These are phyloP conservation scores for Prunus salicina DNA, from an alignment of 306 rosid species.

Conservation along the genomic window DNA sequence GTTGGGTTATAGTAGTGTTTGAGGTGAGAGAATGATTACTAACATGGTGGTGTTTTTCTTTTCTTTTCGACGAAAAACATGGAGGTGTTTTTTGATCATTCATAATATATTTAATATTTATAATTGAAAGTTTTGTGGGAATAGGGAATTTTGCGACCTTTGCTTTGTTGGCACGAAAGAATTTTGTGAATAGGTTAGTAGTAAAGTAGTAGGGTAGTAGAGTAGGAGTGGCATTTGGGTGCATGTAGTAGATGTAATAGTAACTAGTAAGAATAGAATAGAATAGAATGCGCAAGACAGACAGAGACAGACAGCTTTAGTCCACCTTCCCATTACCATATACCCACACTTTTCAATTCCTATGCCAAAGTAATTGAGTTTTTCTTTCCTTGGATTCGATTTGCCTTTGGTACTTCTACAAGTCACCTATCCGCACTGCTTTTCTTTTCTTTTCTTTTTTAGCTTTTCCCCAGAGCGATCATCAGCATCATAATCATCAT, in stretches of 20 bases:
- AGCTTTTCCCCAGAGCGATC: slow-evolving; percentile 21
- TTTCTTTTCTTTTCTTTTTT: not conserved
- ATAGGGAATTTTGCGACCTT: slow-evolving; percentile 30
- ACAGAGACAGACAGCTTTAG: slow-evolving; percentile 37
- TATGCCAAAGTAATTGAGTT: slow-evolving; percentile 24
- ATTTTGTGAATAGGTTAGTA: slow-evolving; percentile 14
- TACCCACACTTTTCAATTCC: slow-evolving; percentile 22
- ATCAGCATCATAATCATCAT: slow-evolving; percentile 26
- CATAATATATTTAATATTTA: not conserved
- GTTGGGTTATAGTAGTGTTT: slow-evolving; percentile 17
- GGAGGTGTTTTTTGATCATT: slow-evolving; percentile 2
- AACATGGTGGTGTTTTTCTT: not conserved
- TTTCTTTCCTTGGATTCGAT: slow-evolving; percentile 60
- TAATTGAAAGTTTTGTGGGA: slow-evolving; percentile 14
- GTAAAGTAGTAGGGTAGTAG: no score
- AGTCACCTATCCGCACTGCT: slow-evolving; percentile 17
- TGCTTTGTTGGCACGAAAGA: slow-evolving; percentile 60
- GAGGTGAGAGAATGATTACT: slow-evolving; percentile 42
- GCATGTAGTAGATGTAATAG: no score
- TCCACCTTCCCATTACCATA: slow-evolving; percentile 13
- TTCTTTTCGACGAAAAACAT: no score
- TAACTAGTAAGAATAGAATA: not conserved
- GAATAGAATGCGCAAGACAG: slow-evolving; percentile 29
- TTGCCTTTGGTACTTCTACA: slow-evolving; percentile 40
- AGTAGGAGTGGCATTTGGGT: not conserved